A percentile compares a stretch with the other conserved stretches of the same genome.
phyloP scores from a whole-genome alignment of 441 rosid genomes.

The Flueggea neowawraea region DNA sequence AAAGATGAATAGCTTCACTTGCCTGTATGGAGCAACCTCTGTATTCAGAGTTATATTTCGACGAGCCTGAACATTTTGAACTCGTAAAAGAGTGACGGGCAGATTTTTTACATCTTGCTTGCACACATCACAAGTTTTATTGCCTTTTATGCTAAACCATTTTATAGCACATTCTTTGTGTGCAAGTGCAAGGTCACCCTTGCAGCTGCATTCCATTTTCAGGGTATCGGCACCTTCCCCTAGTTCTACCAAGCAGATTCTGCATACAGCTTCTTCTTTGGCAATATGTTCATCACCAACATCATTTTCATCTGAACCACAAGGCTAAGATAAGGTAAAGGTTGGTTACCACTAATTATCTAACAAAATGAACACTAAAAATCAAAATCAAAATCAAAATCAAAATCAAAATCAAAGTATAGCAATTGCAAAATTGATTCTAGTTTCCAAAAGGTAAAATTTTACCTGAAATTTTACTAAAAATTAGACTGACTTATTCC shows the following conservation, averaged over 20 bases:
- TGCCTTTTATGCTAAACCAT: slow-evolving; percentile 88
- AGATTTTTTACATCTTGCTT: slow-evolving; percentile 69
- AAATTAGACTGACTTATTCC: neutral
- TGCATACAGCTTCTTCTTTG: slow-evolving; percentile 76
- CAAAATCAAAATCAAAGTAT: slow-evolving; percentile 1
- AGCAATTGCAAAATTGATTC: neutral
- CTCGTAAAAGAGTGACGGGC: slow-evolving; percentile 70
- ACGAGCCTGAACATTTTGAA: slow-evolving; percentile 42
- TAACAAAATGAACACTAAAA: slow-evolving; percentile 5
- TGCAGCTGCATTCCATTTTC: slow-evolving; percentile 88
- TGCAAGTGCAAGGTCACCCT: slow-evolving; percentile 74
- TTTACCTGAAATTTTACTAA: neutral
- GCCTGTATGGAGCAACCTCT: slow-evolving; percentile 49
- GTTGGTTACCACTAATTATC: slow-evolving; percentile 41
- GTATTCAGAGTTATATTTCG: slow-evolving; percentile 28
- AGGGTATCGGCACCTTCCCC: slow-evolving; percentile 70
- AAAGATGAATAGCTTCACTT: slow-evolving; percentile 14
- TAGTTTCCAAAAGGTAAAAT: neutral
- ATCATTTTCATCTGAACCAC: slow-evolving; percentile 54
- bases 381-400: too few species aligned
- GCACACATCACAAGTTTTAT: slow-evolving; percentile 80
- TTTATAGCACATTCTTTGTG: slow-evolving; percentile 76
- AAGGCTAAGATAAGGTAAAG: slow-evolving; percentile 57
- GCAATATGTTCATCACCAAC: slow-evolving; percentile 59
- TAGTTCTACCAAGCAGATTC: slow-evolving; percentile 66